Base-by-base conservation (phyloP, 2,329 filamentous ascomycete genomes). In the Leptographium radiaticola region DNA sequence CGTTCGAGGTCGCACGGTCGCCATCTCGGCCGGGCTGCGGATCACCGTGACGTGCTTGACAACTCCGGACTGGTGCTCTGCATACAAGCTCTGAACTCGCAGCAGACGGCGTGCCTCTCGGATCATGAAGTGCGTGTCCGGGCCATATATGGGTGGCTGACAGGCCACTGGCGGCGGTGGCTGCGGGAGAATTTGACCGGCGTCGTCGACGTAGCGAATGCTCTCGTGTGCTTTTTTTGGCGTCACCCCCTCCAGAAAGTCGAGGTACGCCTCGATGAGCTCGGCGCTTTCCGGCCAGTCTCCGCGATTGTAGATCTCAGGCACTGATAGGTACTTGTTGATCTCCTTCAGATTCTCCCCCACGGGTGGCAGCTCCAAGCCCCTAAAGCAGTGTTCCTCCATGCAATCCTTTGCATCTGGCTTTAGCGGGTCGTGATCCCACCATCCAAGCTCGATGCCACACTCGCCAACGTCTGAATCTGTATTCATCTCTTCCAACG, bases 321-420 rank as follows among this genome's bases (percentile, higher is more conserved):
- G 70, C 34, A 77, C 73, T 4, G 68, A 61, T 25, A 81, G 70
- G 56, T 76, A 80, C 57, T 70, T 71, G 42, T 62, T 57, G n/a
- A 63, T 55, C 40, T 66, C 62, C 42, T 61, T 36, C 34, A 72
- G 62, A 3, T 66, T 65, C 33, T 60, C 54, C 36, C 62, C 63
- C 8, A 68, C 53, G 1, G 65, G 63, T 30, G 67, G 68, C 53
- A 69, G 67, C 1, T 55, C 57, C 39, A 46, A 43, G 43, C 54
- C 57, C 39, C 40, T 25, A 38, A 53, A 59, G 30, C 15, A 6
- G 36, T 59, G 57, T 40, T 34, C n/a, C 30, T 42, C 20, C 20
- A n/a, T 2, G 49, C 52, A 52, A 49, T 56, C 55, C 10, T 45
- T 31, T 7, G 9, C 13, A 49, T 56, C 52, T 2, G 54, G 12